Percentiles rank a stretch among this genome's conserved stretches.
These are phyloP conservation scores for Rhodofomes roseus DNA, from an alignment of 1,284 basidiomycete species.

Conservation along the genomic window DNA sequence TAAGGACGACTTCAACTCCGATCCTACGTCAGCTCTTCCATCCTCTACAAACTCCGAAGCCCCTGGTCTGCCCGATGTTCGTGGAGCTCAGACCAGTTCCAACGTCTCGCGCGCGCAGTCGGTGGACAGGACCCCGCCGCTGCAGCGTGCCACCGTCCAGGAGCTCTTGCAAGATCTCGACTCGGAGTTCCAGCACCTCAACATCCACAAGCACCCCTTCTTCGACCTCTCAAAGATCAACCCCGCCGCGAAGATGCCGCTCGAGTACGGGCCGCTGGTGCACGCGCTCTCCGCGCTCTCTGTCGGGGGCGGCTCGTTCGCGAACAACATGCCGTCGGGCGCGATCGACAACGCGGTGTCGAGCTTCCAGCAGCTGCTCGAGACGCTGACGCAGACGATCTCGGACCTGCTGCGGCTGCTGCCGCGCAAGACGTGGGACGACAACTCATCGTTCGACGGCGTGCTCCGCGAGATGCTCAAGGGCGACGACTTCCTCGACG, in stretches of 20 bases:
- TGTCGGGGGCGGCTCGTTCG: conserved; percentile 80
- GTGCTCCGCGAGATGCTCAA: conserved; percentile 82
- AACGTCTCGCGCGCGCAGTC: conserved; percentile 60
- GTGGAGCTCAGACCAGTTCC: conserved; percentile 39
- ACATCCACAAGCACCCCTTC: conserved; percentile 65
- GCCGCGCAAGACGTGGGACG: conserved; percentile 82
- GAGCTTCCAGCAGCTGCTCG: conserved; percentile 79
- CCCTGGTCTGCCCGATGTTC: conserved; percentile 33
- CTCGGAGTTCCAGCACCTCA: conserved; percentile 54
- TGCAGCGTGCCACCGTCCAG: conserved; percentile 48
- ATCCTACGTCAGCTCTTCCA: conserved; percentile 40
- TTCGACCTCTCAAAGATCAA: conserved; percentile 45
- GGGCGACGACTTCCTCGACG: conserved; percentile 79
- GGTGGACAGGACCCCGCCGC: conserved; percentile 38
- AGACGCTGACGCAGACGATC: conserved; percentile 82
- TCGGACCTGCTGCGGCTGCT: conserved; percentile 77
- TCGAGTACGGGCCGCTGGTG: conserved; percentile 78
- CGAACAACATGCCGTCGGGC: conserved; percentile 73
- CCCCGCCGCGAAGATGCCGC: conserved; percentile 67
- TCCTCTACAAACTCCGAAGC: conserved; percentile 45
- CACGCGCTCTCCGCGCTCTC: conserved; percentile 81
- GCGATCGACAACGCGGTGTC: conserved; percentile 83
- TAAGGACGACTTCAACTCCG: conserved; percentile 49
- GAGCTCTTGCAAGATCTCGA: conserved; percentile 66
- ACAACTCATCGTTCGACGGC: conserved; percentile 81